phyloP scores from a whole-genome alignment of 2,329 filamentous ascomycete genomes.

The Penicillium brasilianum region DNA sequence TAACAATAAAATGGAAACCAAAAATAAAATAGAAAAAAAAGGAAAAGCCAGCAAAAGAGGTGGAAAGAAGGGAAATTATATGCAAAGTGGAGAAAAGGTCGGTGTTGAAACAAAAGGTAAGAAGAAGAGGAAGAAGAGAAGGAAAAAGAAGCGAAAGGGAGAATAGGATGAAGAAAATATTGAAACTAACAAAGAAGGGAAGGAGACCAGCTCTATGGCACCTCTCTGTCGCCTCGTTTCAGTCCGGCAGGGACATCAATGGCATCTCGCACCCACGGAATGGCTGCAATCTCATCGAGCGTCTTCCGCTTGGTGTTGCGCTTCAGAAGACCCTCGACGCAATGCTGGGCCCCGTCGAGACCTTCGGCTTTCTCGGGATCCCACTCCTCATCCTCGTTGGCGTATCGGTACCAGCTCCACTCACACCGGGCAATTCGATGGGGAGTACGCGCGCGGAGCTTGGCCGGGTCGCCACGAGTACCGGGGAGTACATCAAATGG shows the following conservation, averaged over 20 bases:
- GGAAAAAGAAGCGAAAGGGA: constrained; percentile 11
- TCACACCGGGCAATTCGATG: constrained; percentile 96
- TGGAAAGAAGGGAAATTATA: background rate
- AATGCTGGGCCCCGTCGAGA: constrained; percentile 75
- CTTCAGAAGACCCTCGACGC: constrained; percentile 83
- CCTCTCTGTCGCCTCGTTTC: constrained; percentile 58
- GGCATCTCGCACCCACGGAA: constrained; percentile 76
- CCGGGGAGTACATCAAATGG: constrained; percentile 90
- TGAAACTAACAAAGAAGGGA: constrained; percentile 8
- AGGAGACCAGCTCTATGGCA: constrained; percentile 45
- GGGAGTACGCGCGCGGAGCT: constrained; percentile 79
- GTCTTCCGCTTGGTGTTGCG: constrained; percentile 79
- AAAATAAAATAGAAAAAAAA: constrained; percentile 6
- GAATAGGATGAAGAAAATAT: constrained; percentile 2
- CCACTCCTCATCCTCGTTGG: constrained; percentile 83
- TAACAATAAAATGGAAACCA: constrained; percentile 14
- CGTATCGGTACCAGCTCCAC: constrained; percentile 92
- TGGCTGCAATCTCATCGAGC: constrained; percentile 72
- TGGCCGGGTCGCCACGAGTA: constrained; percentile 71
- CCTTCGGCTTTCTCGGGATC: constrained; percentile 69
- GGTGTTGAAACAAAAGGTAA: background rate
- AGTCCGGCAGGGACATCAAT: constrained; percentile 69
- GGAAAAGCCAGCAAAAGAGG: background rate
- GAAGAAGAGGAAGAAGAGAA: constrained; percentile 1
- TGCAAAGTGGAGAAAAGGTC: constrained; percentile 4